Conservation (phyloP, 2,329 filamentous ascomycete genomes). For the Penicillium expansum region DNA sequence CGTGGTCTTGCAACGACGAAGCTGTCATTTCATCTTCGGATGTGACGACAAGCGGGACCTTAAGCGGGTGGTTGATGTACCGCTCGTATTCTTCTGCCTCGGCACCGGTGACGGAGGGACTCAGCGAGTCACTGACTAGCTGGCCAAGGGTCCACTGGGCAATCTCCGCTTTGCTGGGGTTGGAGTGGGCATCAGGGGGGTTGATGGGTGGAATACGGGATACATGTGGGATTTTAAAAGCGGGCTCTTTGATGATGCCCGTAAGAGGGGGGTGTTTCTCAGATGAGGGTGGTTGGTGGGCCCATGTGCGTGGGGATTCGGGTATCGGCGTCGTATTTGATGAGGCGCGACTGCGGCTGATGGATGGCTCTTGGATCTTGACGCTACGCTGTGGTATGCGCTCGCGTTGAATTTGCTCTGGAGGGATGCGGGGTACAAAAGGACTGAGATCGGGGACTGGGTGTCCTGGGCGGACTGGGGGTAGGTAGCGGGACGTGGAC, state of each 20-base stretch:
- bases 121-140: slow-evolving; percentile 78
- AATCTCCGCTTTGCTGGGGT: slow-evolving; percentile 71
- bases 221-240: slow-evolving; percentile 28
- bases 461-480: slow-evolving; percentile 62
- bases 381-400: slow-evolving; percentile 55
- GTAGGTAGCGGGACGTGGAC: slow-evolving; percentile 79
- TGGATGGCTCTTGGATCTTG: slow-evolving; percentile 62
- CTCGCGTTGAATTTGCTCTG: slow-evolving; percentile 58
- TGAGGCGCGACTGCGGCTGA: slow-evolving; percentile 40
- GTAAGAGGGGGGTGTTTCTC: slow-evolving; percentile 34
- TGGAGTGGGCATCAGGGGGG: slow-evolving; percentile 52
- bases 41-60: slow-evolving; percentile 66
- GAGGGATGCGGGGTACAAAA: slow-evolving; percentile 70
- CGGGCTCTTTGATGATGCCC: slow-evolving; percentile 59
- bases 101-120: slow-evolving; percentile 72
- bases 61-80: slow-evolving; percentile 86
- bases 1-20: slow-evolving; percentile 34
- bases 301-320: slow-evolving; percentile 29
- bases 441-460: slow-evolving; percentile 78
- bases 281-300: slow-evolving; percentile 33
- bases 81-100: slow-evolving; percentile 84
- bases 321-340: slow-evolving; percentile 32
- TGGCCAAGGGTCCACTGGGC: slow-evolving; percentile 87
- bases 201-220: slow-evolving; percentile 23
- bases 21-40: slow-evolving; percentile 42